Conservation (phyloP, 352 stramenopile species). For the Aphanomyces euteiches region DNA sequence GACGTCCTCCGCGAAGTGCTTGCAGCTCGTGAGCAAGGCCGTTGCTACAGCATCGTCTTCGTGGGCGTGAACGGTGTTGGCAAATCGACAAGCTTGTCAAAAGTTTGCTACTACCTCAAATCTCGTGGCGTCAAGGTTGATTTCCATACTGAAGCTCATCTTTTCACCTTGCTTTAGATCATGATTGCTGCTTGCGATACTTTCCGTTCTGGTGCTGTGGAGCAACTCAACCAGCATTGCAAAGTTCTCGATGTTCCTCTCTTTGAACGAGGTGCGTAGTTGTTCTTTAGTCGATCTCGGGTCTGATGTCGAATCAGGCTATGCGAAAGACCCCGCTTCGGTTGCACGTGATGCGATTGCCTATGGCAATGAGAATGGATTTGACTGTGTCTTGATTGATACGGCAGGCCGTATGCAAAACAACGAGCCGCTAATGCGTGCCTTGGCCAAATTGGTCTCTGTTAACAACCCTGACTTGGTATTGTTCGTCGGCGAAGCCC, state of each 20-base stretch:
- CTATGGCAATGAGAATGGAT: slow-evolving; percentile 90
- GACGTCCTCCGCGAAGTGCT: slow-evolving; percentile 95
- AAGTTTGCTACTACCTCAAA: slow-evolving; percentile 99
- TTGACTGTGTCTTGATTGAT: slow-evolving; percentile 98
- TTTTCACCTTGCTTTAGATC: slow-evolving; percentile 37
- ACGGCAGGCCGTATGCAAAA: slow-evolving; percentile 99
- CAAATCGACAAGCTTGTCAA: slow-evolving; percentile 98
- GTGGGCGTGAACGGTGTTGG: slow-evolving; percentile 98
- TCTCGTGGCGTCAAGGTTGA: slow-evolving; percentile 90
- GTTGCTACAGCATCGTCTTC: slow-evolving; percentile 98
- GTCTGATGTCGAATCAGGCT: slow-evolving; percentile 59
- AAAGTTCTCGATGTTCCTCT: slow-evolving; percentile 95
- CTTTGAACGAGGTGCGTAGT: slow-evolving; percentile 83
- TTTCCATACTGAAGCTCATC: neutral
- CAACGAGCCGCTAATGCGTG: slow-evolving; percentile 98
- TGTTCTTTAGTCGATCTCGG: neutral
- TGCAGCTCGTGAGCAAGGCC: slow-evolving; percentile 74
- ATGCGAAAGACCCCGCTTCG: slow-evolving; percentile 94
- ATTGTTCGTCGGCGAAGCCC: slow-evolving; percentile 98
- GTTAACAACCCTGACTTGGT: slow-evolving; percentile 97
- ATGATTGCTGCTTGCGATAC: slow-evolving; percentile 98
- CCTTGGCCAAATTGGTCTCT: slow-evolving; percentile 94
- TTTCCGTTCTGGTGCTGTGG: slow-evolving; percentile 97
- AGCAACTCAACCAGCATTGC: slow-evolving; percentile 97
- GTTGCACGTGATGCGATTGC: slow-evolving; percentile 95